A percentile compares a stretch with the other conserved stretches of the same genome.
phyloP scores from a whole-genome alignment of 148 eudicot species.

The Simmondsia chinensis region DNA sequence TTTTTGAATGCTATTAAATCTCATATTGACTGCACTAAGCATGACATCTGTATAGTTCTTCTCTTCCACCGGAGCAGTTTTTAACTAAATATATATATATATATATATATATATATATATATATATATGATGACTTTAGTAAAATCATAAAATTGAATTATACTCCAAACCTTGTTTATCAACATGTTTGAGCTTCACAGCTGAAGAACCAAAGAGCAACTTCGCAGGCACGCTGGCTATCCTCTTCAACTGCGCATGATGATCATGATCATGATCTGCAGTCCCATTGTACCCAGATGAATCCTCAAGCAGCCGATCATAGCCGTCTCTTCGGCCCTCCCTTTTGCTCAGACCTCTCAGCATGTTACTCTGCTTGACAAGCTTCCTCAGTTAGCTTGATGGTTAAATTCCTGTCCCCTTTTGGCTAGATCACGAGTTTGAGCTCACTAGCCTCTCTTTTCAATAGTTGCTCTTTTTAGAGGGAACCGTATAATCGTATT shows the following conservation, averaged over 20 bases:
- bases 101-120: no score
- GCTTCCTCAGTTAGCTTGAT: neutral
- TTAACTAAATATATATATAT: no score
- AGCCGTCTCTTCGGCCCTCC: slow-evolving; percentile 17
- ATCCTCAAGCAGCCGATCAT: slow-evolving; percentile 22
- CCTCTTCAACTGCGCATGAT: slow-evolving; percentile 16
- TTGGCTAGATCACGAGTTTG: neutral
- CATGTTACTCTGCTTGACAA: slow-evolving; percentile 20
- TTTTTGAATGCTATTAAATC: no score
- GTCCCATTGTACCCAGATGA: neutral
- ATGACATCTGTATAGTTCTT: no score
- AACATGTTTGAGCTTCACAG: slow-evolving; percentile 5
- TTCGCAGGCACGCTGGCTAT: slow-evolving; percentile 24
- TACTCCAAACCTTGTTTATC: neutral
- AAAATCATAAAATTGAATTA: neutral
- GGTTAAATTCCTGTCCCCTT: neutral
- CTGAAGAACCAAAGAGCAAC: slow-evolving; percentile 24
- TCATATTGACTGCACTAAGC: no score
- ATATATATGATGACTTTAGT: no score
- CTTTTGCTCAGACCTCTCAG: slow-evolving; percentile 33
- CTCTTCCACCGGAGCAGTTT: no score
- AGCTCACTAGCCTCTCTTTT: no score
- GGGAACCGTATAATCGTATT: no score
- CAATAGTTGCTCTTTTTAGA: no score
- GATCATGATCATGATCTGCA: neutral